phyloP scores from a whole-genome alignment of 164 flowering plant genomes.

The Vitis amurensis region DNA sequence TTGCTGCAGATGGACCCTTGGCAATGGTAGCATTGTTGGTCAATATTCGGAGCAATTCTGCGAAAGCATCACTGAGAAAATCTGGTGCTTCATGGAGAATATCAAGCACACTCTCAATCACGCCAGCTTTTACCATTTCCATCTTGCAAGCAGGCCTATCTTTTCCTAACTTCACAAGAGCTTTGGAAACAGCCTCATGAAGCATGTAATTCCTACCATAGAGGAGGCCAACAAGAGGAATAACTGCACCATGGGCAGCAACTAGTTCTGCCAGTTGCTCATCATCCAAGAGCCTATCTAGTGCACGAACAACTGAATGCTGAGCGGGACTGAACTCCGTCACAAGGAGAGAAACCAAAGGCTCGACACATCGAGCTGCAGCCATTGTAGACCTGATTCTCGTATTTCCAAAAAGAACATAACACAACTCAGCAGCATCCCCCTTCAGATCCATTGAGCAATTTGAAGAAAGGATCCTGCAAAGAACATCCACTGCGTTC shows the following conservation, averaged over 20 bases:
- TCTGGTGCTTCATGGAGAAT: constrained; percentile 96
- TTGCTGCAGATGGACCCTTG: constrained; percentile 87
- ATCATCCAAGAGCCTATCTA: constrained; percentile 88
- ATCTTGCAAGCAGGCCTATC: constrained; percentile 95
- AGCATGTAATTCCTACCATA: constrained; percentile 77
- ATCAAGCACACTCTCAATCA: constrained; percentile 78
- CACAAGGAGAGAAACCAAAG: constrained; percentile 89
- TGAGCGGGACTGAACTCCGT: constrained; percentile 83
- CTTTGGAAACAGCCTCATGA: constrained; percentile 83
- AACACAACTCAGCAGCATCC: constrained; percentile 92
- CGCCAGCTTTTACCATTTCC: constrained; percentile 98
- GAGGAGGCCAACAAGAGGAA: constrained; percentile 93
- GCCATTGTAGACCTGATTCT: constrained; percentile 85
- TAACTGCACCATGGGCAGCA: constrained; percentile 93
- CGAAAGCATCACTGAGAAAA: constrained; percentile 84
- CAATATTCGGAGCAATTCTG: constrained; percentile 86
- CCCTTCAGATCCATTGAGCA: constrained; percentile 92
- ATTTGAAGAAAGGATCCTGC: constrained; percentile 85
- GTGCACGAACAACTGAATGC: constrained; percentile 83
- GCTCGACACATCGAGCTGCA: constrained; percentile 97
- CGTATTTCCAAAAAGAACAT: constrained; percentile 86
- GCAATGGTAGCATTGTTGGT: constrained; percentile 94
- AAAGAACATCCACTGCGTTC: constrained; percentile 95
- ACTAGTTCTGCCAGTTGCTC: constrained; percentile 97
- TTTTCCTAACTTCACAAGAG: constrained; percentile 94